A percentile compares a stretch with the other conserved stretches of the same genome.
Conservation (phyloP, 129 eudicot genomes). For the Arctium minus region DNA sequence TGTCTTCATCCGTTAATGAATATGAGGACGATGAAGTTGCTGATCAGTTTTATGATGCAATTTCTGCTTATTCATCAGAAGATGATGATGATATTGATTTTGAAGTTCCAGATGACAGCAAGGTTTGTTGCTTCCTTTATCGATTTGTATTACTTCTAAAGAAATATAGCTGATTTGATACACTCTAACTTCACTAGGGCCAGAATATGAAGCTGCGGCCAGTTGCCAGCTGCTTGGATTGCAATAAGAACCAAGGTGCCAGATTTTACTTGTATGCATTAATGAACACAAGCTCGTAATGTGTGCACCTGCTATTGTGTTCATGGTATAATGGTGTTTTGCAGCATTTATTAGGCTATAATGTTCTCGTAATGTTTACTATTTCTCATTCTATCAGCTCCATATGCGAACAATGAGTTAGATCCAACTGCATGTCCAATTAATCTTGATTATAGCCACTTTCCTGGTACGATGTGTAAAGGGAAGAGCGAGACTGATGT, state of each 20-base stretch:
- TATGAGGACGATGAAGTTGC: slow-evolving; percentile 38
- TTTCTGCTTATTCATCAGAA: slow-evolving; percentile 44
- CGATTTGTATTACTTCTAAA: not conserved
- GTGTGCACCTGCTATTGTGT: not conserved
- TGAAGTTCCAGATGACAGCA: slow-evolving; percentile 28
- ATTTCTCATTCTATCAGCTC: slow-evolving; percentile 26
- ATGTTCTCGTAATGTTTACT: not conserved
- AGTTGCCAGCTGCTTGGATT: slow-evolving; percentile 33
- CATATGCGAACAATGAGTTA: slow-evolving; percentile 41
- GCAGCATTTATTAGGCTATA: not conserved
- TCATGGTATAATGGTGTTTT: not conserved
- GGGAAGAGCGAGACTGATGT: slow-evolving; percentile 62
- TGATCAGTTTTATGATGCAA: slow-evolving; percentile 69
- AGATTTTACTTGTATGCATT: not conserved
- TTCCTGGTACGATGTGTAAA: slow-evolving; percentile 68
- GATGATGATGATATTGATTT: slow-evolving; percentile 54
- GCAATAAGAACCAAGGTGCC: slow-evolving; percentile 42
- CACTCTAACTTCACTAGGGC: slow-evolving; percentile 31
- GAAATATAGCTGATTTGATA: not conserved
- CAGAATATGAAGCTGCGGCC: slow-evolving; percentile 50
- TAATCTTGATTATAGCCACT: slow-evolving; percentile 49
- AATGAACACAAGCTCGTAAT: not conserved
- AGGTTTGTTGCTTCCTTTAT: slow-evolving; percentile 28
- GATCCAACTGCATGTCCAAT: slow-evolving; percentile 48
- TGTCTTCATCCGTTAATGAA: slow-evolving; percentile 32